Evolutionary conservation across 1,139 yeast genomes (phyloP).

Genomic region (Blastobotrys buckinghamii): DNA sequence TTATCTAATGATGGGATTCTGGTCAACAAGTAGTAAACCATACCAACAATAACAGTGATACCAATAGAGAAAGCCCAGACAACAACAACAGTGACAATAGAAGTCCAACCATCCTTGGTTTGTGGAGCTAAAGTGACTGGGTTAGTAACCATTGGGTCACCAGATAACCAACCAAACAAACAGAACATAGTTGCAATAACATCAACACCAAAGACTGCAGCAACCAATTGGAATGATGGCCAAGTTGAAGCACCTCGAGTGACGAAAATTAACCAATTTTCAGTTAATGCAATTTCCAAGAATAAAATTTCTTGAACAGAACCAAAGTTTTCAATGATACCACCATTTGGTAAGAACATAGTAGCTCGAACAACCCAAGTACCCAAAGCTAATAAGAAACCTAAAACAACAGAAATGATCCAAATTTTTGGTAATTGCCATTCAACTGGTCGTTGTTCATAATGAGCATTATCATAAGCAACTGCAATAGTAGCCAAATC

Average conservation of each 20-base stretch:
- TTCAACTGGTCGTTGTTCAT: constrained; percentile 93
- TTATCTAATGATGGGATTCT: constrained; percentile 29
- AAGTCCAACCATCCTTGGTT: constrained; percentile 80
- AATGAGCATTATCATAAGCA: constrained; percentile 89
- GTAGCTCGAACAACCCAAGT: constrained; percentile 71
- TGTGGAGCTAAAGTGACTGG: constrained; percentile 30
- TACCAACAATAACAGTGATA: constrained; percentile 93
- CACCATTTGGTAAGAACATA: constrained; percentile 54
- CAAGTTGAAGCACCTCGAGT: constrained; percentile 94
- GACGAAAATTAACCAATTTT: constrained; percentile 73
- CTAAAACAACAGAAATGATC: constrained; percentile 69
- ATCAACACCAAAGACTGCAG: constrained; percentile 87
- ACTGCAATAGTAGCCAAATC: constrained; percentile 74
- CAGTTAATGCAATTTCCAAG: constrained; percentile 69
- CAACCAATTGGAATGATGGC: constrained; percentile 96
- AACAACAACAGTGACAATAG: constrained; percentile 89
- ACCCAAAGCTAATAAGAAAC: constrained; percentile 61
- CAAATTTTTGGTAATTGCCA: constrained; percentile 91
- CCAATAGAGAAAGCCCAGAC: constrained; percentile 94
- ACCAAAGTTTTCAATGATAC: constrained; percentile 70
- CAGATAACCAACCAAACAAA: constrained; percentile 95
- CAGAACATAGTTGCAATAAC: constrained; percentile 85
- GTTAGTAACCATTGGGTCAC: constrained; percentile 29
- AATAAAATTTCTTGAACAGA: constrained; percentile 61
- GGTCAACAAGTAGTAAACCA: constrained; percentile 81